Percentiles rank a stretch among this genome's conserved stretches.
phyloP scores from a whole-genome alignment of 1,139 yeast genomes.

The Kazachstania sp. region DNA sequence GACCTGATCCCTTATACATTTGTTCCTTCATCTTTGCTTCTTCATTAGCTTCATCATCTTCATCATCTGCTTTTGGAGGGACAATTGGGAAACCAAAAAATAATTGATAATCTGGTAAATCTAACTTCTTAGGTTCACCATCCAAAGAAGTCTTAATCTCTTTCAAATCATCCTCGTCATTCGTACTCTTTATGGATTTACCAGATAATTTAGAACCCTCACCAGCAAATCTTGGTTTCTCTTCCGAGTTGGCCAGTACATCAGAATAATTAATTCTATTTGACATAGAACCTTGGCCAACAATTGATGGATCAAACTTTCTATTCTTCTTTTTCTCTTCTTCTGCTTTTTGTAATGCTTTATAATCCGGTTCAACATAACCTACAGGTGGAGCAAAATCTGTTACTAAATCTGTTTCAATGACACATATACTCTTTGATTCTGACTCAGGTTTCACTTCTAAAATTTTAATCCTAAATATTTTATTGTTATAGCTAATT shows the following conservation, averaged over 20 bases:
- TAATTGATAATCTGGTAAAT: conserved; percentile 73
- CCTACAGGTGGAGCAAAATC: conserved; percentile 99
- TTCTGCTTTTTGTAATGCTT: conserved; percentile 19
- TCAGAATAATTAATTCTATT: conserved; percentile 61
- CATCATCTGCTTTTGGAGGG: conserved; percentile 50
- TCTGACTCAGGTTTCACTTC: conserved; percentile 77
- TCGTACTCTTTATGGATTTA: conserved; percentile 31
- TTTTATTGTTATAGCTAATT: conserved; percentile 70
- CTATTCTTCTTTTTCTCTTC: conserved; percentile 14
- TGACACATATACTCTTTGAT: conserved; percentile 72
- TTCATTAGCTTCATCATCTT: conserved; percentile 11
- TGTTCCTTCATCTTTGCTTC: conserved; percentile 33
- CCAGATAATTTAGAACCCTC: conserved; percentile 71
- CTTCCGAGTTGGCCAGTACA: conserved; percentile 39
- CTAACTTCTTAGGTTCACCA: conserved; percentile 63
- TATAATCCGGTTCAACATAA: conserved; percentile 79
- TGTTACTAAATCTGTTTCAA: conserved; percentile 93
- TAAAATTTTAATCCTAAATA: conserved; percentile 72
- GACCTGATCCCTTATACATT: conserved; percentile 55
- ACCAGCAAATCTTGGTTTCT: conserved; percentile 42
- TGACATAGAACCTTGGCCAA: conserved; percentile 68
- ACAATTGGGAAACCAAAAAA: conserved; percentile 90
- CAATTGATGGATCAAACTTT: conserved; percentile 31
- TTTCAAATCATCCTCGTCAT: conserved; percentile 11
- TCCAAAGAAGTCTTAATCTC: conserved; percentile 28